These are phyloP conservation scores for Rugonectria rugulosa DNA, from an alignment of 2,329 filamentous ascomycete species.

Conservation along the genomic window DNA sequence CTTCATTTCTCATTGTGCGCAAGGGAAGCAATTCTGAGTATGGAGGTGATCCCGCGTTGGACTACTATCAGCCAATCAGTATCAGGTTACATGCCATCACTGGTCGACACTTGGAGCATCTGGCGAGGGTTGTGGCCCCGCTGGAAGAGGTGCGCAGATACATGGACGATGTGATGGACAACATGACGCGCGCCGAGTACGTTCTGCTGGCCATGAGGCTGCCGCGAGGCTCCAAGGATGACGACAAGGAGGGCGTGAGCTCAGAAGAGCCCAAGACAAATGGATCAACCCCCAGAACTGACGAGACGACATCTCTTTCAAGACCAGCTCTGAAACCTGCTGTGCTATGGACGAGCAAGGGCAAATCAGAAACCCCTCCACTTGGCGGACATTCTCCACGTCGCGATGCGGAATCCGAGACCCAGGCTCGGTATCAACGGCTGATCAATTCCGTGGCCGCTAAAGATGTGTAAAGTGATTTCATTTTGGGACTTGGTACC, in stretches of 20 bases:
- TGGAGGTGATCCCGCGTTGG: constrained; percentile 66
- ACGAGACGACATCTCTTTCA: constrained; percentile 33
- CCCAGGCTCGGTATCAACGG: constrained; percentile 46
- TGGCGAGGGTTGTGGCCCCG: constrained; percentile 68
- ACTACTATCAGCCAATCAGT: constrained; percentile 80
- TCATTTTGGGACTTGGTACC: background rate
- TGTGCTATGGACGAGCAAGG: constrained; percentile 48
- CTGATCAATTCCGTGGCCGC: constrained; percentile 48
- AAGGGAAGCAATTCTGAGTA: constrained; percentile 74
- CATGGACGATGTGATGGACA: constrained; percentile 76
- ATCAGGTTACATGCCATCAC: constrained; percentile 64
- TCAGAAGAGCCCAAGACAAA: constrained; percentile 43
- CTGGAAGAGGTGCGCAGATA: constrained; percentile 69
- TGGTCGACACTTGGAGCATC: constrained; percentile 65
- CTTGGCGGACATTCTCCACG: constrained; percentile 30
- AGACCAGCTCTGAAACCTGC: constrained; percentile 36
- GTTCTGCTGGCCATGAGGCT: constrained; percentile 72
- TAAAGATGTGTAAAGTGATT: constrained; percentile 40
- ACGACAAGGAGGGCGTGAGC: constrained; percentile 39
- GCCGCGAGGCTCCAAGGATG: constrained; percentile 51
- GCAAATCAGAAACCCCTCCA: constrained; percentile 30
- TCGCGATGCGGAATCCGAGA: constrained; percentile 46
- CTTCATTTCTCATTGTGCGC: constrained; percentile 80
- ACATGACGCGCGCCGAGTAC: constrained; percentile 73
- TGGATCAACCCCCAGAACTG: constrained; percentile 41